Percentiles rank a stretch among this genome's conserved stretches.
These are phyloP conservation scores for Monilinia fructicola DNA, from an alignment of 2,329 filamentous ascomycete species.

Conservation along the genomic window DNA sequence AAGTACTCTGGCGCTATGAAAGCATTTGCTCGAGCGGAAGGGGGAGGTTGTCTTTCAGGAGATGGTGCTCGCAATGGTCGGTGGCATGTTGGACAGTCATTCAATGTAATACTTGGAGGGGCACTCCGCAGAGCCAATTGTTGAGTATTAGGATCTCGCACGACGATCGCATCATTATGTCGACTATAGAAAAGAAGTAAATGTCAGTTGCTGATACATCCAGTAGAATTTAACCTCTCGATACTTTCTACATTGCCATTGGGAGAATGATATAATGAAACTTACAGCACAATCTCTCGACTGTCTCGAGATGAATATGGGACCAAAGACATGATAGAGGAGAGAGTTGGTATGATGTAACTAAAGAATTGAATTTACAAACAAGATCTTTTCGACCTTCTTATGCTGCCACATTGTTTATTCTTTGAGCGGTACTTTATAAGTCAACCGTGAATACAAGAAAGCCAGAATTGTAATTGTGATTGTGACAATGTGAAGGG, in stretches of 20 bases:
- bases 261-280: constrained; percentile 32
- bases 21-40: constrained; percentile 45
- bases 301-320: constrained; percentile 73
- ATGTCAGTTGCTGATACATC: constrained; percentile 28
- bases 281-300: constrained; percentile 78
- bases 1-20: constrained; percentile 95
- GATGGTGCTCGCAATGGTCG: constrained; percentile 48
- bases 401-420: constrained; percentile 16
- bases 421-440: constrained; percentile 9
- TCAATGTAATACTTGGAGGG: constrained; percentile 53
- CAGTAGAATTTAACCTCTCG: no score
- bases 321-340: constrained; percentile 62
- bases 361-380: background rate
- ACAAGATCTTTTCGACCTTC: constrained; percentile 13
- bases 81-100: constrained; percentile 67
- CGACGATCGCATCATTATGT: constrained; percentile 87
- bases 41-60: constrained; percentile 46
- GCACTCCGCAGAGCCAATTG: constrained; percentile 78
- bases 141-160: constrained; percentile 81
- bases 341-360: background rate
- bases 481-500: no score
- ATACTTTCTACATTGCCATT: background rate
- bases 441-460: background rate
- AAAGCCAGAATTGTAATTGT: no score
- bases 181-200: constrained; percentile 56